These are phyloP conservation scores for Salicornia ramosissima DNA, from an alignment of 148 eudicot genomes.

Conservation along the genomic window DNA sequence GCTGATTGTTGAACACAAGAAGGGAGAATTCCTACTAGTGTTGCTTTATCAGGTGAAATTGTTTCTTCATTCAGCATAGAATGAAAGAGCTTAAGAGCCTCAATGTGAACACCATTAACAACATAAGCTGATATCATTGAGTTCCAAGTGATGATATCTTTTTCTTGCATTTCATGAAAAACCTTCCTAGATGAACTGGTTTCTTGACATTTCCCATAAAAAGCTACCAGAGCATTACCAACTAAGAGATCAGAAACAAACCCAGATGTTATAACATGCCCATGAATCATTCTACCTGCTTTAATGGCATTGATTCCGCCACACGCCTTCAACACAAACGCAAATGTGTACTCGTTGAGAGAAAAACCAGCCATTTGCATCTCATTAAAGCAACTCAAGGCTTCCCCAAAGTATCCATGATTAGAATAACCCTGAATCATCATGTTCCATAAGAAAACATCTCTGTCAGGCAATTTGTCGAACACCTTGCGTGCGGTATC, in stretches of 20 bases:
- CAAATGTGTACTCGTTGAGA: constrained; percentile 23
- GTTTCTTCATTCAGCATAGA: constrained; percentile 19
- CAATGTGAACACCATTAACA: constrained; percentile 17
- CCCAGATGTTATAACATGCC: constrained; percentile 26
- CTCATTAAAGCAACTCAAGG: constrained; percentile 14
- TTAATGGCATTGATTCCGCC: constrained; percentile 17
- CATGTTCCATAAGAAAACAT: constrained; percentile 30
- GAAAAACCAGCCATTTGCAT: constrained; percentile 21
- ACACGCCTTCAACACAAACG: constrained; percentile 32
- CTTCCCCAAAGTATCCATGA: constrained; percentile 19
- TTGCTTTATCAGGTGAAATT: constrained; percentile 28
- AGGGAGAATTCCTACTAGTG: constrained; percentile 37
- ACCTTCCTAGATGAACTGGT: constrained; percentile 21
- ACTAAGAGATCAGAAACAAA: constrained; percentile 28
- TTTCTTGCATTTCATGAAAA: constrained; percentile 27
- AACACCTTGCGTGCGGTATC: constrained; percentile 33
- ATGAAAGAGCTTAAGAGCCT: constrained; percentile 31
- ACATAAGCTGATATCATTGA: constrained; percentile 30
- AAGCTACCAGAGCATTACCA: constrained; percentile 29
- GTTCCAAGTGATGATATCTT: constrained; percentile 38
- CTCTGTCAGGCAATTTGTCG: constrained; percentile 29
- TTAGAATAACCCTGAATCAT: constrained; percentile 24
- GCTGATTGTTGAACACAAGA: constrained; percentile 36
- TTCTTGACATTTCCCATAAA: constrained; percentile 30
- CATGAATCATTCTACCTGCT: constrained; percentile 31